Evolutionary conservation across 208 protist species (phyloP).

Genomic region (Crithidia mellificae): DNA sequence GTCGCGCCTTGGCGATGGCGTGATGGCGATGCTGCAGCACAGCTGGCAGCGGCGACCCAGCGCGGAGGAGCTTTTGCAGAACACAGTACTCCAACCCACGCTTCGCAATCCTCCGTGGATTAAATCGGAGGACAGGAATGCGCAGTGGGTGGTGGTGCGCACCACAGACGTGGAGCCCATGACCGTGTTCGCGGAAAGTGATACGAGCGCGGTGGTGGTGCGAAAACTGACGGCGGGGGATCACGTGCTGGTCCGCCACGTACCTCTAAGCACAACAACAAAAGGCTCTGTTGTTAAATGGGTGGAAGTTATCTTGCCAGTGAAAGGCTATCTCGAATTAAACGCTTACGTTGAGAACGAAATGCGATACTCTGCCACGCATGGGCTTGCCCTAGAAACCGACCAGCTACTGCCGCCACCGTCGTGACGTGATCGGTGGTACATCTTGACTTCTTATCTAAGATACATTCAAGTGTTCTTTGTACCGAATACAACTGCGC

Average conservation of each 20-base stretch:
- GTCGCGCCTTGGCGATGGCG: conserved; percentile 56
- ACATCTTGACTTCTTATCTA: too few species aligned
- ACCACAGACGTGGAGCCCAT: conserved; percentile 19
- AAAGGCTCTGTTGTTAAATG: too few species aligned
- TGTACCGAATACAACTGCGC: too few species aligned
- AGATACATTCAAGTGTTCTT: too few species aligned
- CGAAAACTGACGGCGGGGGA: conserved; percentile 35
- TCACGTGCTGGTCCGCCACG: conserved; percentile 34
- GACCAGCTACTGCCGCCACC: too few species aligned
- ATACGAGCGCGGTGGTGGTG: conserved; percentile 22
- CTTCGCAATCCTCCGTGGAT: conserved; percentile 51
- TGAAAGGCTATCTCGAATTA: too few species aligned
- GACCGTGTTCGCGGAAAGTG: conserved; percentile 35
- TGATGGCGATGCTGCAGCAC: conserved; percentile 62
- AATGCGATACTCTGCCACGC: too few species aligned
- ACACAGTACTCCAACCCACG: conserved; percentile 35
- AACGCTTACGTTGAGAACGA: too few species aligned
- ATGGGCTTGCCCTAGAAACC: too few species aligned
- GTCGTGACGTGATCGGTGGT: too few species aligned
- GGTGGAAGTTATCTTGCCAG: too few species aligned
- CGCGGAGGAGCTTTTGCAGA: conserved; percentile 45
- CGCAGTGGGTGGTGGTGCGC: conserved; percentile 48
- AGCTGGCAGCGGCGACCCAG: conserved; percentile 54
- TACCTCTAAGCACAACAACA: background rate
- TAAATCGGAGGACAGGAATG: conserved; percentile 4